Conservation (phyloP, 805 yeast species). For the Brettanomyces custersianus region DNA sequence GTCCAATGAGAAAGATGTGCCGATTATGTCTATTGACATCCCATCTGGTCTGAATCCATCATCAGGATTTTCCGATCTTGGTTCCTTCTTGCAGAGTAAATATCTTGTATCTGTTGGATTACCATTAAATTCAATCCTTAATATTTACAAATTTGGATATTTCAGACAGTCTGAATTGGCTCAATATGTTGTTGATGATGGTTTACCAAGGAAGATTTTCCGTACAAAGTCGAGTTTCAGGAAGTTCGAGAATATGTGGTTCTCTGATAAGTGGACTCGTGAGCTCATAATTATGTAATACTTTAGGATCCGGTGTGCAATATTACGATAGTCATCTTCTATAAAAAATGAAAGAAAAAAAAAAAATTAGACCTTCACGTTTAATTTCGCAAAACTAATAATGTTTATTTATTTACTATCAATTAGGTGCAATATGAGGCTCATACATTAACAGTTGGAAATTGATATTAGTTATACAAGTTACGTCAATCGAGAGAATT, state of each 20-base stretch:
- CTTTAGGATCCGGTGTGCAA: background rate
- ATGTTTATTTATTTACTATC: too few relatives aligned
- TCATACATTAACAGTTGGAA: too few relatives aligned
- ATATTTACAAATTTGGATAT: conserved; percentile 49
- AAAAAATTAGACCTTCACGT: too few relatives aligned
- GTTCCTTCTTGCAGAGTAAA: conserved; percentile 27
- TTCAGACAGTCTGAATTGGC: conserved; percentile 38
- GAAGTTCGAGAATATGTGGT: conserved; percentile 35
- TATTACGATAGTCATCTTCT: too few relatives aligned
- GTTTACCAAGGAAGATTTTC: conserved; percentile 54
- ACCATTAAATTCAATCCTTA: conserved; percentile 55
- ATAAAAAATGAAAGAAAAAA: too few relatives aligned
- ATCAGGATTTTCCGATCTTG: conserved; percentile 44
- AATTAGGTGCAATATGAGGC: too few relatives aligned
- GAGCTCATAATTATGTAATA: conserved; percentile 14
- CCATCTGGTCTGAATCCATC: conserved; percentile 83
- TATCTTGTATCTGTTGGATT: conserved; percentile 66
- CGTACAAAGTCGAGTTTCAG: conserved; percentile 31
- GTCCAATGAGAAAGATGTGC: conserved; percentile 46
- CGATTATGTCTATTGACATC: conserved; percentile 61
- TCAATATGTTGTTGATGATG: conserved; percentile 62
- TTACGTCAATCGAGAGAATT: too few relatives aligned
- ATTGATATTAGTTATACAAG: too few relatives aligned
- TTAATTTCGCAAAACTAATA: too few relatives aligned
- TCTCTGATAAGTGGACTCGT: conserved; percentile 15